These are phyloP conservation scores for Pisolithus albus DNA, from an alignment of 768 basidiomycete species.

Conservation along the genomic window DNA sequence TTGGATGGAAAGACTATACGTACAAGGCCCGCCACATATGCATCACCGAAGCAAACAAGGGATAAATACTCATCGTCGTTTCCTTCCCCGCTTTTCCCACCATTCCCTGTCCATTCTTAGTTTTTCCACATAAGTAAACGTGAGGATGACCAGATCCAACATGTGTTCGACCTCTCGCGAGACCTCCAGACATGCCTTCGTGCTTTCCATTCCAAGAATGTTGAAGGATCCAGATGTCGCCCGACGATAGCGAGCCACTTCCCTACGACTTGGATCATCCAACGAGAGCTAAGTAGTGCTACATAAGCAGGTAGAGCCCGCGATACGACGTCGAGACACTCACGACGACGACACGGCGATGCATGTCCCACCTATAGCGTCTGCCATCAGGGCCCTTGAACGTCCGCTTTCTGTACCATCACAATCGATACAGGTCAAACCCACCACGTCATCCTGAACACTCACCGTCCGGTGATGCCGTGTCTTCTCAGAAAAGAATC, in stretches of 20 bases:
- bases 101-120: conserved; percentile 1
- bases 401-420: background rate
- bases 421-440: background rate
- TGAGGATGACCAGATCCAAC: conserved; percentile 6
- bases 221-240: background rate
- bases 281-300: background rate
- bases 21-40: background rate
- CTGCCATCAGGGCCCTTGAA: conserved; percentile 4
- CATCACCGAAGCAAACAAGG: background rate
- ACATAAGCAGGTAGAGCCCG: too few relatives aligned
- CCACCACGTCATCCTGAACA: background rate
- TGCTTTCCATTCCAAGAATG: conserved; percentile 2
- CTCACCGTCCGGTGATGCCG: conserved; percentile 6
- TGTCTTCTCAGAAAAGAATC: conserved; percentile 9
- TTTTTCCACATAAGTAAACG: conserved; percentile 8
- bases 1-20: background rate
- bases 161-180: conserved; percentile 4
- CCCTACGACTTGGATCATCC: background rate
- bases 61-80: background rate
- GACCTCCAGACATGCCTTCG: conserved; percentile 5
- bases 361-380: conserved; percentile 5
- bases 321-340: background rate
- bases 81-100: background rate
- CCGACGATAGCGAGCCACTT: background rate
- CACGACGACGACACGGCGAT: conserved; percentile 1